Evolutionary conservation across 2,329 filamentous ascomycete genomes (phyloP).

Genomic region (Zarea fungicola): DNA sequence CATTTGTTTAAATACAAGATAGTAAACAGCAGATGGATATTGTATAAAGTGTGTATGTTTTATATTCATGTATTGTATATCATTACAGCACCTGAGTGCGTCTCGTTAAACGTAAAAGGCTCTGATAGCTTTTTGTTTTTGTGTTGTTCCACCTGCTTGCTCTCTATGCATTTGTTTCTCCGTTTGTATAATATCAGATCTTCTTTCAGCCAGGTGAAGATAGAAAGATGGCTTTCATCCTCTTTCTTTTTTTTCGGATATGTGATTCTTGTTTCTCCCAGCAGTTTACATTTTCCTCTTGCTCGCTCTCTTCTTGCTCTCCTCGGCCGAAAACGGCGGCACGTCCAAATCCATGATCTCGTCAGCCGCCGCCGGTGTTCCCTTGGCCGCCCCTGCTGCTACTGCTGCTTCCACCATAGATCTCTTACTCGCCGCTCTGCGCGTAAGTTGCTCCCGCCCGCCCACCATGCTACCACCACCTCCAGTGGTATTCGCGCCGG

Average conservation of each 20-base stretch:
- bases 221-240: neutral
- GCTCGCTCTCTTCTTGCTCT: constrained; percentile 46
- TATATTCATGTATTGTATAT: constrained; percentile 9
- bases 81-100: constrained; percentile 8
- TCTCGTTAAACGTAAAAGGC: constrained; percentile 1
- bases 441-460: neutral
- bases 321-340: constrained; percentile 37
- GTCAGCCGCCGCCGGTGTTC: constrained; percentile 35
- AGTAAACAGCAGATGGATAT: neutral
- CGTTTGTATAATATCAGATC: neutral
- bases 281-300: constrained; percentile 47
- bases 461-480: no score
- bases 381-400: constrained; percentile 32
- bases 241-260: neutral
- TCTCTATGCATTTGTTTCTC: neutral
- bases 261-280: no score
- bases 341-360: constrained; percentile 55
- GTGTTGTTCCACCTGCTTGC: neutral
- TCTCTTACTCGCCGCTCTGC: constrained; percentile 27
- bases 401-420: constrained; percentile 38
- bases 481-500: no score
- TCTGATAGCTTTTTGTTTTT: constrained; percentile 1
- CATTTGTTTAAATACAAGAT: neutral
- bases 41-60: neutral
- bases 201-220: no score